Evolutionary conservation across 176 grass and related monocot genomes (phyloP), one percentile per base, ranked within the genome.

Genomic region (Elaeis guineensis): DNA sequence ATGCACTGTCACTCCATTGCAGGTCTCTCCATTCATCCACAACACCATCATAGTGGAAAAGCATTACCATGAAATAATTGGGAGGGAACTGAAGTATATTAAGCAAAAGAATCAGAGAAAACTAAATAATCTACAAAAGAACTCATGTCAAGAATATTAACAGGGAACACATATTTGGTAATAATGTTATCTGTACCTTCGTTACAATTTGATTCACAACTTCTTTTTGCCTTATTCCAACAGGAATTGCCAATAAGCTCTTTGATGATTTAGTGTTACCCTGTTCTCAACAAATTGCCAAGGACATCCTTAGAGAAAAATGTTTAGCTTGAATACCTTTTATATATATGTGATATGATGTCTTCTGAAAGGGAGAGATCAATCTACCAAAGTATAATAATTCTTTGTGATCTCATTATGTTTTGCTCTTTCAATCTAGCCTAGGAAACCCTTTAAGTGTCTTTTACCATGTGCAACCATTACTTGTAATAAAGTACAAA

Each of bases 31-130:
- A 95, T 61, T 61, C 25, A 59, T 95, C 81, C 0, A 95, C 76
- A 49, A 50, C 70, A 14, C 85, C 90, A 52, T 95, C 90, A 75
- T 95, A 95, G 55, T 95, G 90, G 67, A 95, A 95, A 29, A 95
- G 51, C 82, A 95, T 80, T 72, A 95, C 85, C 4, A 39, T 72
- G 62, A 95, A 95, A 21, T 66, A 69, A 23, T 62, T 16, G 0
- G 21, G 63, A 12, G 81, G 79, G 65, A 95, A 95, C 90, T 95
- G 65, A 54, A 65, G 19, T 17, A 29, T 19, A 71, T 29, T 21
- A 50, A 58, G 19, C 14, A 55, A 52, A 44, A 44, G 11, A 14
- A 44, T 44, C 35, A 44, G 11, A 44, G 35, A 44, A 44, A 14
- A 44, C 35, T 44, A 14, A 44, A 44, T 44, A 44, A 44, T 44